phyloP scores from a whole-genome alignment of 2,329 filamentous ascomycete genomes.

The Neophaeococcomyces mojaviensis region DNA sequence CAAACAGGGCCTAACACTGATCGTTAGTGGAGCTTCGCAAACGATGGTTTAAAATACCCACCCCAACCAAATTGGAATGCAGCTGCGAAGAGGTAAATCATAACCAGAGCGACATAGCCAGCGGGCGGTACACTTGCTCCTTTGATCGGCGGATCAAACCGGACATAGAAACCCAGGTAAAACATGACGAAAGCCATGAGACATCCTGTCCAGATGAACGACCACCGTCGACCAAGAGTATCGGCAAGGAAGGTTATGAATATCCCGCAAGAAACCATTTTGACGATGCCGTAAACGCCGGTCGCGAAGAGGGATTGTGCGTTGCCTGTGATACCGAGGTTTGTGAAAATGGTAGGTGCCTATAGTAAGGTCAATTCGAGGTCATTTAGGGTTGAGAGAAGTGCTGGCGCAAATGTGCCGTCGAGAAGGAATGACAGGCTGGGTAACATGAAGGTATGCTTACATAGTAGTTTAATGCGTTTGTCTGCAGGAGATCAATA shows the following conservation, averaged over 20 bases:
- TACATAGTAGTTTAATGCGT: slow-evolving; percentile 50
- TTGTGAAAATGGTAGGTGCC: slow-evolving; percentile 61
- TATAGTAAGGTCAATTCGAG: too few species aligned
- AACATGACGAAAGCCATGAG: slow-evolving; percentile 58
- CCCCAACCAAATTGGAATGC: slow-evolving; percentile 42
- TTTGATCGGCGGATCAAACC: slow-evolving; percentile 50
- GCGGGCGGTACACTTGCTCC: slow-evolving; percentile 53
- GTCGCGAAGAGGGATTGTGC: slow-evolving; percentile 61
- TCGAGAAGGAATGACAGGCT: too few species aligned
- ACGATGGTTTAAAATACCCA: neutral
- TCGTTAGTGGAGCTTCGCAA: neutral
- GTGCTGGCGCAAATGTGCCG: too few species aligned
- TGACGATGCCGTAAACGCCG: slow-evolving; percentile 66
- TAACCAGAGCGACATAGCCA: slow-evolving; percentile 62
- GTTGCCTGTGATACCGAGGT: slow-evolving; percentile 54
- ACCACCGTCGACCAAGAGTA: slow-evolving; percentile 58
- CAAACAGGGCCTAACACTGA: slow-evolving; percentile 52
- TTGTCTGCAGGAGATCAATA: slow-evolving; percentile 30
- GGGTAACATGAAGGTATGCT: too few species aligned
- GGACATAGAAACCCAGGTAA: slow-evolving; percentile 64
- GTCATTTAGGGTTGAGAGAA: too few species aligned
- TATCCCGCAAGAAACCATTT: slow-evolving; percentile 54
- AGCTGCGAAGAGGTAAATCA: slow-evolving; percentile 64
- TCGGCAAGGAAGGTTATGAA: slow-evolving; percentile 64
- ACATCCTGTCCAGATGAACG: slow-evolving; percentile 57